Conservation (phyloP, 179 eudicot species). For the Nepenthes alata region DNA sequence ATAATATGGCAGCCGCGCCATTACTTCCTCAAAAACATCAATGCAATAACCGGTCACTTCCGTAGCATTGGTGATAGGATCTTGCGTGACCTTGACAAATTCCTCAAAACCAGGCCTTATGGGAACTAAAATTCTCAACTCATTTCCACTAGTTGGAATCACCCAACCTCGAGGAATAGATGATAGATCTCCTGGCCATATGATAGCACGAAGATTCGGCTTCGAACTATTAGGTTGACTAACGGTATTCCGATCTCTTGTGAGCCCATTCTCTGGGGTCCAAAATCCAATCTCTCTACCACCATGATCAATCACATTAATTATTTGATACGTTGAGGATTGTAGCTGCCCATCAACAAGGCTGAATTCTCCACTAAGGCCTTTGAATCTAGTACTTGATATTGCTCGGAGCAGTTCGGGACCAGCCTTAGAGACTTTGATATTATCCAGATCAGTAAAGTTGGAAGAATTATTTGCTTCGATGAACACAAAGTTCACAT, state of each 20-base stretch:
- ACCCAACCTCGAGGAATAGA: conserved; percentile 49
- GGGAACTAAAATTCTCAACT: conserved; percentile 39
- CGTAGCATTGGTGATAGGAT: conserved; percentile 16
- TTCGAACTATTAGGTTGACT: neutral
- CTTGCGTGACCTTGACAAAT: conserved; percentile 23
- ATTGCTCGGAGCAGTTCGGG: conserved; percentile 20
- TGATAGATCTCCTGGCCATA: conserved; percentile 42
- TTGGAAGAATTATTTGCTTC: conserved; percentile 1
- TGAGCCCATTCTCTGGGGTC: conserved; percentile 32
- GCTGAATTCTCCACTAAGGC: too few species aligned
- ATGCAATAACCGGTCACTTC: conserved; percentile 34
- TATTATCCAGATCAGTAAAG: conserved; percentile 21
- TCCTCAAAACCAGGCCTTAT: conserved; percentile 27
- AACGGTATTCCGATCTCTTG: conserved; percentile 6
- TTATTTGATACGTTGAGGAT: conserved; percentile 21
- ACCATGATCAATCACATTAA: conserved; percentile 29
- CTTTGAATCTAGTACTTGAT: conserved; percentile 19
- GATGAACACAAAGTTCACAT: conserved; percentile 10
- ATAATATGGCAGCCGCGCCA: conserved; percentile 17
- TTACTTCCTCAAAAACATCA: conserved; percentile 31
- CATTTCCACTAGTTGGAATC: conserved; percentile 33
- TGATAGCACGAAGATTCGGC: conserved; percentile 20
- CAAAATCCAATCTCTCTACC: conserved; percentile 34
- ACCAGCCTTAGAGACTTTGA: conserved; percentile 33
- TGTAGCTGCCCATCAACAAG: conserved; percentile 31